Evolutionary conservation across 140 eudicot species (phyloP).

Genomic region (Erigeron philadelphicus): DNA sequence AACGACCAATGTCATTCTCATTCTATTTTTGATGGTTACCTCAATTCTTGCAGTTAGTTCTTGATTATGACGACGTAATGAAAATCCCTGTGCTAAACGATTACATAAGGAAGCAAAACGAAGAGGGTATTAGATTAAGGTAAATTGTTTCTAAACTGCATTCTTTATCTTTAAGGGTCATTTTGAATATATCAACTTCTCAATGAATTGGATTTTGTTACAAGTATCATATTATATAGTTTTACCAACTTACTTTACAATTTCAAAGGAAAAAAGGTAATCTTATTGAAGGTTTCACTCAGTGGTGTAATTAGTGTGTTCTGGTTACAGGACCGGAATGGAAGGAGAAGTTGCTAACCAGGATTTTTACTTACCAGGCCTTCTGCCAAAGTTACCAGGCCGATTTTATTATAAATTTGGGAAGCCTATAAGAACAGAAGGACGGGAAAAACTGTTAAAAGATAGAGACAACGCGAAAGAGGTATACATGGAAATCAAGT

Average conservation of each 20-base stretch:
- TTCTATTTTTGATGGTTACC: constrained; percentile 1
- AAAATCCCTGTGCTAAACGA: constrained; percentile 58
- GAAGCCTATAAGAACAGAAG: constrained; percentile 73
- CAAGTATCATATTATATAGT: not conserved
- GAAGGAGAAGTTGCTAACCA: constrained; percentile 87
- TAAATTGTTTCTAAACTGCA: constrained; percentile 26
- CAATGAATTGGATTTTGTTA: constrained; percentile 1
- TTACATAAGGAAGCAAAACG: constrained; percentile 27
- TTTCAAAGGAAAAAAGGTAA: not conserved
- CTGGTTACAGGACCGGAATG: constrained; percentile 45
- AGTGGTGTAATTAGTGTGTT: not conserved
- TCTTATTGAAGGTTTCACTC: not conserved
- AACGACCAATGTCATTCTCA: not conserved
- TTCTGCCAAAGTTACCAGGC: constrained; percentile 83
- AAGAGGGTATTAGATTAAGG: constrained; percentile 51
- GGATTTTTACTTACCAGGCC: constrained; percentile 56
- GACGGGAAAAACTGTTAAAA: constrained; percentile 50
- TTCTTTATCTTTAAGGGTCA: constrained; percentile 4
- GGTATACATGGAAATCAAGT: constrained; percentile 60
- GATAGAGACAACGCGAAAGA: constrained; percentile 66
- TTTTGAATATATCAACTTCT: constrained; percentile 8
- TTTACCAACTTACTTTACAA: not conserved
- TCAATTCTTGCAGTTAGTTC: constrained; percentile 56
- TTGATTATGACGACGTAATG: constrained; percentile 78
- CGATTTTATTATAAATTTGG: constrained; percentile 81